phyloP scores from a whole-genome alignment of 495 filamentous ascomycete species.

The Xylaria cubensis region DNA sequence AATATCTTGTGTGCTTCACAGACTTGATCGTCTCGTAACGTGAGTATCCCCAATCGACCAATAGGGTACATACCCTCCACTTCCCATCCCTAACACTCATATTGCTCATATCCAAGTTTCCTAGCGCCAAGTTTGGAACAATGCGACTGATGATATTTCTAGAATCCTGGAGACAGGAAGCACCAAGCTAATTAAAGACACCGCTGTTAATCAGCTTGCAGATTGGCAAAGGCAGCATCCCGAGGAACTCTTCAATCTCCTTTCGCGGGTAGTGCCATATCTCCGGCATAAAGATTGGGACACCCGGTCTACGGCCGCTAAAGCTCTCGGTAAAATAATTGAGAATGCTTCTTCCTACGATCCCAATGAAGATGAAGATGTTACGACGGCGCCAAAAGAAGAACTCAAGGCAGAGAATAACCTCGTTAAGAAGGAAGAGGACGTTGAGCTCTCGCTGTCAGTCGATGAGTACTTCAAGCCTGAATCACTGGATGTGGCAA shows the following conservation, averaged over 20 bases:
- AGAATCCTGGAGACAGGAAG: conserved; percentile 96
- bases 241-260: conserved; percentile 93
- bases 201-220: conserved; percentile 92
- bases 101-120: neutral
- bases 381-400: conserved; percentile 55
- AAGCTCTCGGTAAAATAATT: conserved; percentile 90
- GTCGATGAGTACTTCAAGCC: conserved; percentile 70
- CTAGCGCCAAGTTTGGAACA: neutral
- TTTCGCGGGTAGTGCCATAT: conserved; percentile 95
- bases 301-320: conserved; percentile 87
- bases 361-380: conserved; percentile 67
- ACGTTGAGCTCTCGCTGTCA: conserved; percentile 41
- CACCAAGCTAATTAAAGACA: conserved; percentile 91
- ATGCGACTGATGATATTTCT: conserved; percentile 37
- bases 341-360: conserved; percentile 88
- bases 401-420: conserved; percentile 47
- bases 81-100: neutral
- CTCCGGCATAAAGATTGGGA: conserved; percentile 94
- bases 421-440: conserved; percentile 60
- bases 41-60: conserved; percentile 59
- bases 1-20: conserved; percentile 41
- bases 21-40: conserved; percentile 93
- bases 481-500: conserved; percentile 75
- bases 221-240: conserved; percentile 98
- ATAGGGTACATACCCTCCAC: neutral